Evolutionary conservation across 1,284 basidiomycete genomes (phyloP).

Genomic region (Ustilago sp.): DNA sequence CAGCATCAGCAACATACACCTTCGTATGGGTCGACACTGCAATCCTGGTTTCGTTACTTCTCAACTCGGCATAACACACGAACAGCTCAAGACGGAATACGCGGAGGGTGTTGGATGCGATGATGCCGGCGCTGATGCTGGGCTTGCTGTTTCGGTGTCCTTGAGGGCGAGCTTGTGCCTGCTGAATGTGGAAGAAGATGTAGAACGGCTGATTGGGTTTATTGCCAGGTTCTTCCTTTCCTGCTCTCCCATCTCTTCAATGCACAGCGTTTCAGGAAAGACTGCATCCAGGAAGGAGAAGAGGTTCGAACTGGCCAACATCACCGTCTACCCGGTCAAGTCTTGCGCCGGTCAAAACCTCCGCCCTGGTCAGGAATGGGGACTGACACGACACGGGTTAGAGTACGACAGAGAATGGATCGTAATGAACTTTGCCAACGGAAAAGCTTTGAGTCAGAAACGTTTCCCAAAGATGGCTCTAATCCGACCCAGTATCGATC

Average conservation of each 20-base stretch:
- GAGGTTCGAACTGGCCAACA: constrained; percentile 30
- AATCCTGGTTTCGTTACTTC: constrained; percentile 54
- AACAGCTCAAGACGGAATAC: constrained; percentile 45
- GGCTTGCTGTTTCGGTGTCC: constrained; percentile 15
- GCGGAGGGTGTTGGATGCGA: constrained; percentile 56
- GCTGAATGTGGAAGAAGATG: constrained; percentile 50
- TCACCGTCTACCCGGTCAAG: constrained; percentile 58
- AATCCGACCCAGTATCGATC: constrained; percentile 46
- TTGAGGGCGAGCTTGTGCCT: constrained; percentile 50
- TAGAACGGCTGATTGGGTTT: constrained; percentile 49
- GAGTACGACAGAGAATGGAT: constrained; percentile 57
- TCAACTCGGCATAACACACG: constrained; percentile 34
- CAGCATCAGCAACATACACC: constrained; percentile 55
- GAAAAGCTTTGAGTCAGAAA: constrained; percentile 57
- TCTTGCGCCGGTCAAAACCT: constrained; percentile 53
- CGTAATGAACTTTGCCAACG: constrained; percentile 44
- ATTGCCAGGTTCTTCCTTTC: constrained; percentile 46
- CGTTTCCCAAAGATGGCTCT: constrained; percentile 50
- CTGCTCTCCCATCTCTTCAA: constrained; percentile 3
- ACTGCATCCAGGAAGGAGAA: background rate
- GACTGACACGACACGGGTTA: constrained; percentile 47
- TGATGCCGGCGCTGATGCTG: constrained; percentile 21
- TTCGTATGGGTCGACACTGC: constrained; percentile 59
- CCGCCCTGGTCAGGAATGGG: constrained; percentile 27
- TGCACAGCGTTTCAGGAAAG: background rate